A percentile compares a stretch with the other conserved stretches of the same genome.
Evolutionary conservation across 2,329 filamentous ascomycete genomes (phyloP).

Genomic region (Biscogniauxia marginata): DNA sequence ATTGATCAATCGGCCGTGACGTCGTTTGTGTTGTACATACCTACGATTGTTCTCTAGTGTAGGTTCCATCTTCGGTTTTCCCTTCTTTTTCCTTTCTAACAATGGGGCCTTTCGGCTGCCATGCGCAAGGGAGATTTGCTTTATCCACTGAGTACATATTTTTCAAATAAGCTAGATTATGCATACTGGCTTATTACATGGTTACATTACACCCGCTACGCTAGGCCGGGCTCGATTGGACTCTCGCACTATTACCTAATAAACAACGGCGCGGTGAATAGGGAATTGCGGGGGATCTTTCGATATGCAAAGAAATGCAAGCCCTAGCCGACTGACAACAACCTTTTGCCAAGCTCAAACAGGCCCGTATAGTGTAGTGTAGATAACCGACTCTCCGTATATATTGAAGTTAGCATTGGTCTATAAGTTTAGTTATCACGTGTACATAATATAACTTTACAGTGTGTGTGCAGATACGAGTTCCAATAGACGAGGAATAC

Average conservation of each 20-base stretch:
- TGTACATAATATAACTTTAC: too few species aligned
- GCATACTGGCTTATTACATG: background rate
- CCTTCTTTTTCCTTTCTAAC: background rate
- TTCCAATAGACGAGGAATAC: too few species aligned
- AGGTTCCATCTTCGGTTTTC: background rate
- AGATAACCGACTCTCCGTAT: background rate
- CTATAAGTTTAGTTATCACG: too few species aligned
- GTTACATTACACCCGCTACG: background rate
- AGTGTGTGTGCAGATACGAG: too few species aligned
- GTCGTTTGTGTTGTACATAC: background rate
- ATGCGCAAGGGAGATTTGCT: background rate
- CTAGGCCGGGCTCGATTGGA: background rate
- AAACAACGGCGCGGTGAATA: background rate
- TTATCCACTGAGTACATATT: background rate
- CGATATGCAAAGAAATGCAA: too few species aligned
- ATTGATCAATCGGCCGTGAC: background rate
- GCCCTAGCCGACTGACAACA: background rate
- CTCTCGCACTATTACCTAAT: background rate
- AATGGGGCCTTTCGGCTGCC: background rate
- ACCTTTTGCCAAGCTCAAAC: background rate
- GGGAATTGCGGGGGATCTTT: background rate
- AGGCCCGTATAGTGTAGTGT: background rate
- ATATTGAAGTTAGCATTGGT: too few species aligned
- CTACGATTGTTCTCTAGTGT: background rate
- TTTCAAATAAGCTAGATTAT: background rate